Conservation (phyloP, 192 early-diverging fungal species). For the Phlyctochytrium arcticum region DNA sequence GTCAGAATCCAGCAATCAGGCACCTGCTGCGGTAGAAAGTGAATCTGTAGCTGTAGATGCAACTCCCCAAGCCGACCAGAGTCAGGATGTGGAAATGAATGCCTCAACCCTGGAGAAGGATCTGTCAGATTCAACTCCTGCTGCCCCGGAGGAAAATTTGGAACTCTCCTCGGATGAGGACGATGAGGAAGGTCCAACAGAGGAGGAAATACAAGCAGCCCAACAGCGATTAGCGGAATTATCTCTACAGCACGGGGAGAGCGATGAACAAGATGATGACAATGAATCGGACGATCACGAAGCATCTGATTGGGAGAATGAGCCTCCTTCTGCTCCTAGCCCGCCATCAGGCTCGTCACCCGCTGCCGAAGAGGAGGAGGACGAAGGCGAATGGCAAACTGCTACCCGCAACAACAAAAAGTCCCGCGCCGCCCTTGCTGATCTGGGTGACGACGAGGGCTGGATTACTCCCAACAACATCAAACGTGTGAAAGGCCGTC, state of each 20-base stretch:
- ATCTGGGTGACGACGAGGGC: slow-evolving; percentile 54
- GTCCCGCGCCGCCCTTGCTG: slow-evolving; percentile 14
- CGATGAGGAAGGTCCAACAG: slow-evolving; percentile 2
- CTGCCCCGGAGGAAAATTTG: not conserved
- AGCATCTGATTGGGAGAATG: not conserved
- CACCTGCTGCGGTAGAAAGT: not conserved
- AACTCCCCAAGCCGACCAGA: not conserved
- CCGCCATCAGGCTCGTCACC: too few relatives aligned
- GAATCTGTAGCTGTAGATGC: not conserved
- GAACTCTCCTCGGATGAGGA: not conserved
- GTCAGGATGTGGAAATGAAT: not conserved
- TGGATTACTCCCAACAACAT: slow-evolving; percentile 96
- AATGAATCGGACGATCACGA: not conserved
- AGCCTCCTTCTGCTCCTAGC: too few relatives aligned
- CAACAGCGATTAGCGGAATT: not conserved
- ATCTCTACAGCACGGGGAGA: not conserved
- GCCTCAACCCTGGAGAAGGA: slow-evolving; percentile 14
- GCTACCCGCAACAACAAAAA: not conserved
- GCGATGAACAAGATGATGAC: too few relatives aligned
- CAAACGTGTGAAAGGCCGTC: slow-evolving; percentile 56
- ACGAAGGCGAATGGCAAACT: slow-evolving; percentile 6
- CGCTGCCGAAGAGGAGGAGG: slow-evolving; percentile 2
- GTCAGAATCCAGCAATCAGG: not conserved
- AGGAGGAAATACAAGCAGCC: slow-evolving; percentile 3
- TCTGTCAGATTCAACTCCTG: slow-evolving; percentile 15